A percentile compares a stretch with the other conserved stretches of the same genome.
phyloP scores from a whole-genome alignment of 305 asterid genomes.

The Fraxinus velutina region DNA sequence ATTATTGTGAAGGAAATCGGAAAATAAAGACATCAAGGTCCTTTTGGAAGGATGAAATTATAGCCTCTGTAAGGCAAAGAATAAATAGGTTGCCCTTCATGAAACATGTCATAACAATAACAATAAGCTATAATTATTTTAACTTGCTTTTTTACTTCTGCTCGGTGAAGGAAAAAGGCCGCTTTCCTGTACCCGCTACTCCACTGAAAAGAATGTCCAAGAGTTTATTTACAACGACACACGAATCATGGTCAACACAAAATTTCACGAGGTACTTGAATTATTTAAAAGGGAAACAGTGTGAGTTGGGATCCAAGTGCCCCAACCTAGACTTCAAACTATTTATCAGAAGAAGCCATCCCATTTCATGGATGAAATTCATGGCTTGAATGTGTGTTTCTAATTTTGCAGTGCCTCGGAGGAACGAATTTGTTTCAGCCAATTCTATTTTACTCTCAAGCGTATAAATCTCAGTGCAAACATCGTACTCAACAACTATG shows the following conservation, averaged over 20 bases:
- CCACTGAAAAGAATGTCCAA: conserved; percentile 51
- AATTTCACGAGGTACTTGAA: conserved; percentile 62
- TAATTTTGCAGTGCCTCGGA: too few species aligned
- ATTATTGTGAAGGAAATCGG: background rate
- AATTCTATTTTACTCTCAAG: conserved; percentile 51
- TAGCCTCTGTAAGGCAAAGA: too few species aligned
- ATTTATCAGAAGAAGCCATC: conserved; percentile 66
- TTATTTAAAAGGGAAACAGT: conserved; percentile 45
- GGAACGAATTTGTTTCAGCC: too few species aligned
- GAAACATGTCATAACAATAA: too few species aligned
- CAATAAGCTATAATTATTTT: too few species aligned
- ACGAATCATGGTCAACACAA: conserved; percentile 48
- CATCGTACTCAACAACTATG: conserved; percentile 64
- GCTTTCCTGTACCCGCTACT: conserved; percentile 37
- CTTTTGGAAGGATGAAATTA: background rate
- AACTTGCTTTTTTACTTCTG: background rate
- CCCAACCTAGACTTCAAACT: conserved; percentile 38
- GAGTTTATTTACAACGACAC: conserved; percentile 26
- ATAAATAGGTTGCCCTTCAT: too few species aligned
- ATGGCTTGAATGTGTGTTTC: too few species aligned
- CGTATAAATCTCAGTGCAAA: conserved; percentile 63
- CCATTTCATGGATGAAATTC: conserved; percentile 28
- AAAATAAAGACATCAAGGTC: background rate
- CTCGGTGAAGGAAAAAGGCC: conserved; percentile 56
- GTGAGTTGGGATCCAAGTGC: conserved; percentile 31